A percentile compares a stretch with the other conserved stretches of the same genome.
These are phyloP conservation scores for Microbotryum silenes-acaulis DNA, from an alignment of 1,284 basidiomycete species.

Conservation along the genomic window DNA sequence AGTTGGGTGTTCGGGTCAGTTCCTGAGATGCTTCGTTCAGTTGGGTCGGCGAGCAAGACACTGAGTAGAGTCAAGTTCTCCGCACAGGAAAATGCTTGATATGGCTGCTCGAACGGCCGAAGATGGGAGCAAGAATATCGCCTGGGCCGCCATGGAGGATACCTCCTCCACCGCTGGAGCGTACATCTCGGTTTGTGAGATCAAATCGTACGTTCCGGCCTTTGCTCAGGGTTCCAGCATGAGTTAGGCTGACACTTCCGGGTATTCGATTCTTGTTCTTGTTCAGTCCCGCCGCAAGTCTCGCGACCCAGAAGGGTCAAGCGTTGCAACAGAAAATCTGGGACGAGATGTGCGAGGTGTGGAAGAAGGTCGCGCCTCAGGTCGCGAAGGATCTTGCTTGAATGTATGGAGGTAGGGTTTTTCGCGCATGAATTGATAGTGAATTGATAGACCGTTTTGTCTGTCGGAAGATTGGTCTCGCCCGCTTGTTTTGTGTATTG, in stretches of 20 bases:
- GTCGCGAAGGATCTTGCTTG: too few species aligned
- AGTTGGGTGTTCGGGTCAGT: background rate
- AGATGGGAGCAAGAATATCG: constrained; percentile 12
- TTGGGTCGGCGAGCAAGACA: too few species aligned
- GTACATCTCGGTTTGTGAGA: constrained; percentile 10
- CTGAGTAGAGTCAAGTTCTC: background rate
- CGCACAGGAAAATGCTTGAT: constrained; percentile 4
- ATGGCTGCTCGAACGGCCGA: constrained; percentile 6
- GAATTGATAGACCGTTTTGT: too few species aligned
- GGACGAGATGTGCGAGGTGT: constrained; percentile 17
- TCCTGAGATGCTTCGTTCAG: background rate
- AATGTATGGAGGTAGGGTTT: too few species aligned
- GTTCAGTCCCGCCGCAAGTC: background rate
- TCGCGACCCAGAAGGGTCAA: constrained; percentile 4
- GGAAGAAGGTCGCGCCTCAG: constrained; percentile 4
- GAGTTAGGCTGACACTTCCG: background rate
- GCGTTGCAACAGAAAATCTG: constrained; percentile 11
- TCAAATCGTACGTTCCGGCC: constrained; percentile 3
- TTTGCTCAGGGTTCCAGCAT: background rate
- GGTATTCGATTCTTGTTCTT: background rate
- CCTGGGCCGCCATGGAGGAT: constrained; percentile 7
- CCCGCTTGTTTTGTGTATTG: too few species aligned
- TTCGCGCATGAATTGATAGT: too few species aligned
- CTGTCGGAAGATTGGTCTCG: too few species aligned
- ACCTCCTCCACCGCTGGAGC: constrained; percentile 8